Base-by-base conservation (phyloP, 257 asterid genomes). In the Fraxinus cuspidata region DNA sequence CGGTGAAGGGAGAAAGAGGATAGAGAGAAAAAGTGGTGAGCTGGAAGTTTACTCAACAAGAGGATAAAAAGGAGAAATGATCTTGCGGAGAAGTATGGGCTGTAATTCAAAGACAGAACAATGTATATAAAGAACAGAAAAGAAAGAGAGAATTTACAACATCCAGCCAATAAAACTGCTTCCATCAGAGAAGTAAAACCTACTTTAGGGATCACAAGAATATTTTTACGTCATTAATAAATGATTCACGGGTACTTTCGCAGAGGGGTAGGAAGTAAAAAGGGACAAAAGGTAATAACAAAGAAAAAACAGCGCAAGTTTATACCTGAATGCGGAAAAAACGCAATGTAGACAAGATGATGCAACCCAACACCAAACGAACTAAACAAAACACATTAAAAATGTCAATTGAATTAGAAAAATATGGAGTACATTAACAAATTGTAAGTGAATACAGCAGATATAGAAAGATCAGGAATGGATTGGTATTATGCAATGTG, bases 281-380 rank as follows among this genome's bases (percentile, higher is more conserved):
- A 77, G 58, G 32, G 25, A 63, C 18, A 72, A 76, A 28, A 18
- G 27, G 66, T 42, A 49, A 60, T 63, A 32, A 63, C 18, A 27
- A 31, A 23, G 70, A 74, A 75, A 65, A 74, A 27, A 34, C 29
- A 40, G 77, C 42, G 64, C 35, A 77, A 86, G 51, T 68, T 72
- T 70, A 68, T 83, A 91, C 98, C 98, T 95, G 96, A 78, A 84
- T 73, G 69, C 94, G 96, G 72, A 93, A 89, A 83, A 90, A 89
- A 40, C 97, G 93, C 84, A 95, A 74, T 32, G 96, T 86, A 71
- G 80, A 88, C 84, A 95, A 81, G 73, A 88, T 82, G 79, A 90
- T 79, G 88, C 85, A 80, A 79, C 99, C 97, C 79, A 95, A 85
- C 79, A 88, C 88, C 91, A 93, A 78, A 70, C 97, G 98, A 82